Conservation (phyloP, 78 protist species). For the Dictyostelium brefeldianum region DNA sequence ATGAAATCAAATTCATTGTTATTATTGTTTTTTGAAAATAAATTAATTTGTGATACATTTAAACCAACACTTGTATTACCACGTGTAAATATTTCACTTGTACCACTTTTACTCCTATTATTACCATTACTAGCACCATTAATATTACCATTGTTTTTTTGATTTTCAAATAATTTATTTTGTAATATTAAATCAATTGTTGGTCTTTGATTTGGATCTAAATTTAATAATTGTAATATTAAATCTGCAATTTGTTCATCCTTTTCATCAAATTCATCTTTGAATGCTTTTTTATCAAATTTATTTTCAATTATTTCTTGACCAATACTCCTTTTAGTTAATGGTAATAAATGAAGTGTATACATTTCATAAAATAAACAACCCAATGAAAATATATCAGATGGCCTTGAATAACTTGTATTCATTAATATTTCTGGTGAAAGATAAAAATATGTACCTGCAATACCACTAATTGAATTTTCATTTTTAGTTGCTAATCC, state of each 20-base stretch:
- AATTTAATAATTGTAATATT: slow-evolving; percentile 28
- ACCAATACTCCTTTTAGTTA: slow-evolving; percentile 49
- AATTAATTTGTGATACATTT: too few relatives aligned
- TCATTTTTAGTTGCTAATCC: slow-evolving; percentile 58
- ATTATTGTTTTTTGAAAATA: background rate
- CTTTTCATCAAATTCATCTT: slow-evolving; percentile 22
- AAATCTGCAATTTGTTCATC: slow-evolving; percentile 18
- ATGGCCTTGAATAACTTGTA: slow-evolving; percentile 40
- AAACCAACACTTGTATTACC: too few relatives aligned
- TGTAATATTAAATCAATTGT: slow-evolving; percentile 54
- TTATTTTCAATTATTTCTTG: slow-evolving; percentile 50
- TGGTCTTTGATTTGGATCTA: slow-evolving; percentile 48
- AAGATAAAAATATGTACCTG: slow-evolving; percentile 48
- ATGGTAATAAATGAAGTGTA: slow-evolving; percentile 37
- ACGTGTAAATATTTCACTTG: too few relatives aligned
- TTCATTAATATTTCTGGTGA: slow-evolving; percentile 53
- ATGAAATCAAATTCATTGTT: slow-evolving; percentile 7
- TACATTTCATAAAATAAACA: slow-evolving; percentile 67
- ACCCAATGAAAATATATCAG: slow-evolving; percentile 66
- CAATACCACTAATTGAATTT: slow-evolving; percentile 24
- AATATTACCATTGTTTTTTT: background rate
- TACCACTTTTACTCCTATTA: background rate
- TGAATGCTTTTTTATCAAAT: slow-evolving; percentile 20
- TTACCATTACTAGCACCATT: background rate
- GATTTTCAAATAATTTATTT: slow-evolving; percentile 38